Base-by-base conservation (phyloP, 2,329 filamentous ascomycete genomes). In the Cytospora schulzeri region DNA sequence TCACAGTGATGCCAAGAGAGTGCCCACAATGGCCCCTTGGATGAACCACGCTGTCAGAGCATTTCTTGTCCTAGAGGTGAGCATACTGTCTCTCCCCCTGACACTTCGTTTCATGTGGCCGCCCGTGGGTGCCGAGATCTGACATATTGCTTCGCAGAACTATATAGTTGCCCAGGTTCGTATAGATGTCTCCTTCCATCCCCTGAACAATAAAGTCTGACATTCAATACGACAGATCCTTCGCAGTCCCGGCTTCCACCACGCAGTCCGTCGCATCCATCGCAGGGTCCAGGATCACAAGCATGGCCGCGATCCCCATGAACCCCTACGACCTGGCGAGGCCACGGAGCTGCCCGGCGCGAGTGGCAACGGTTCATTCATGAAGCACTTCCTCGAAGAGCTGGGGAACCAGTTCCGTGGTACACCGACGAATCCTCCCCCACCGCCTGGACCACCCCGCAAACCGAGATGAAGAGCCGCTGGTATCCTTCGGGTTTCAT, bases 191-290 rank as follows among this genome's bases (percentile, higher is more conserved):
- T 19, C 2, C 1, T 3, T 0, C 15, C 15, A 1, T 51, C 6
- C 19, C n/a, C 3, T 15, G 0, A 4, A 2, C 17, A 26, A 17
- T 5, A 22, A 12, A 12, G 1, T n/a, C 66, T 69, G 19, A 67
- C 50, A 12, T 12, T 1, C 26, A 3, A 22, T 12, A 14, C 65
- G 54, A 51, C 66, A 83, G 80, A 80, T 85, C 62, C 80, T 86
- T 19, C 76, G 77, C 28, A 82, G 78, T 19, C 83, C 82, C 1
- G 74, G 76, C 11, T 86, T 85, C 70, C 83, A 85, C 67, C 79
- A 78, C 66, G 78, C 77, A 4, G 83, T 86, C 48, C 80, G 80
- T 9, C 76, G 79, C n/a, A 81, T 86, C 38, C 83, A 86, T 65
- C 77, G 78, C 17, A 75, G 72, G 4, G 77, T 86, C 45, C 73